phyloP scores from a whole-genome alignment of 805 yeast genomes.

The Wickerhamiella nectarea region DNA sequence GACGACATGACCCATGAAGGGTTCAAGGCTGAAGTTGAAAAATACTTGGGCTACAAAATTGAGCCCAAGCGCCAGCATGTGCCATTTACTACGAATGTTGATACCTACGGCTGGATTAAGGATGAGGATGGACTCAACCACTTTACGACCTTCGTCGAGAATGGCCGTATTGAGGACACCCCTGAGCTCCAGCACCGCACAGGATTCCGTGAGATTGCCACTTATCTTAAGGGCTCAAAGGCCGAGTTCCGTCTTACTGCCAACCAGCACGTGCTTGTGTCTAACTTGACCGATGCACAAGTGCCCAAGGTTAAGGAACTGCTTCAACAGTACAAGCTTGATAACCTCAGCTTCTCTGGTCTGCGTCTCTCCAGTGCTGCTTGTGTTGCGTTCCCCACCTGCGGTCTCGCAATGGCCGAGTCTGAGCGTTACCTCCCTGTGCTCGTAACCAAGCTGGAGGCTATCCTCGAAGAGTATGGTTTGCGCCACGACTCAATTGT shows the following conservation, averaged over 20 bases:
- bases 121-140: constrained; percentile 70
- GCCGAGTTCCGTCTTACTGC: constrained; percentile 85
- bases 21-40: constrained; percentile 70
- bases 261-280: constrained; percentile 79
- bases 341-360: constrained; percentile 69
- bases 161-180: constrained; percentile 91
- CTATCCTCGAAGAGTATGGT: constrained; percentile 80
- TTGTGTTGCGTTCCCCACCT: constrained; percentile 96
- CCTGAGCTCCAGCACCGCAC: constrained; percentile 79
- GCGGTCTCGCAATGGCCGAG: constrained; percentile 98
- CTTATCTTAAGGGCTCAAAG: constrained; percentile 42
- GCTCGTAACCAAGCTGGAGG: constrained; percentile 67
- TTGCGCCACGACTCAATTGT: constrained; percentile 87
- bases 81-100: constrained; percentile 74
- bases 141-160: constrained; percentile 87
- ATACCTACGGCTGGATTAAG: constrained; percentile 84
- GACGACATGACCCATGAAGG: constrained; percentile 87
- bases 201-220: constrained; percentile 70
- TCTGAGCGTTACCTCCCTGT: constrained; percentile 85
- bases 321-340: constrained; percentile 62
- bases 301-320: constrained; percentile 47
- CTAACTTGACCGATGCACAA: constrained; percentile 58
- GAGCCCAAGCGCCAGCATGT: constrained; percentile 51
- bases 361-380: constrained; percentile 85
- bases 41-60: constrained; percentile 62